Conservation (phyloP, 805 yeast genomes). For the Saccharomycopsis vini region DNA sequence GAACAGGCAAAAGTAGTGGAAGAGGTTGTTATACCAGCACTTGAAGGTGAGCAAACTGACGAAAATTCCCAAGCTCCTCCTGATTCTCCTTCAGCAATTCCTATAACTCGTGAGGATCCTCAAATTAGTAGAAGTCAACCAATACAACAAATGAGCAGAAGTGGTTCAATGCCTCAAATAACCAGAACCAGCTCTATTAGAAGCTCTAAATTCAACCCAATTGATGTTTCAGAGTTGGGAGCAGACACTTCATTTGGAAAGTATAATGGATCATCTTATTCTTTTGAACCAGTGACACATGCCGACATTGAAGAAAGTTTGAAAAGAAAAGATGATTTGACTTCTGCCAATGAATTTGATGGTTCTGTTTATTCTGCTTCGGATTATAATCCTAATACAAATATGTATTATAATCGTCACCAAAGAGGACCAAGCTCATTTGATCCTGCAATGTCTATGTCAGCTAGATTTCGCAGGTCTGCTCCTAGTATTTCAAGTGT, state of each 20-base stretch:
- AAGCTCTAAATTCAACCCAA: slow-evolving; percentile 9
- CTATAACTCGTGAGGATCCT: background rate
- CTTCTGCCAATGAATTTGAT: slow-evolving; percentile 4
- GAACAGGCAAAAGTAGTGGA: background rate
- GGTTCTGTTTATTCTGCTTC: slow-evolving; percentile 11
- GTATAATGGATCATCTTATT: background rate
- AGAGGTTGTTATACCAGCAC: background rate
- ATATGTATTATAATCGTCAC: background rate
- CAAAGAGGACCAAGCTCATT: background rate
- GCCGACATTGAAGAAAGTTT: slow-evolving; percentile 16
- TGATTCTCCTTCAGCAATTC: background rate
- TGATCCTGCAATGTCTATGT: background rate
- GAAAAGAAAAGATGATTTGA: background rate
- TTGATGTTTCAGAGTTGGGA: slow-evolving; percentile 3
- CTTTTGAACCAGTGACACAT: slow-evolving; percentile 19
- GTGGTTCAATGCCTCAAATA: slow-evolving; percentile 1
- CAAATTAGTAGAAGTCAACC: no score
- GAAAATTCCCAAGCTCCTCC: background rate
- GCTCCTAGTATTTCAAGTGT: slow-evolving; percentile 17
- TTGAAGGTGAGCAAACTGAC: background rate
- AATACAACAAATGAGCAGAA: slow-evolving; percentile 1
- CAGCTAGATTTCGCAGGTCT: background rate
- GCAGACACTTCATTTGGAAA: slow-evolving; percentile 10
- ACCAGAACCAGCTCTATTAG: slow-evolving; percentile 7
- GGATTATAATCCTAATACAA: slow-evolving; percentile 8